A percentile compares a stretch with the other conserved stretches of the same genome.
Evolutionary conservation across 2,329 filamentous ascomycete species (phyloP).

Genomic region (Pezicula neosporulosa): DNA sequence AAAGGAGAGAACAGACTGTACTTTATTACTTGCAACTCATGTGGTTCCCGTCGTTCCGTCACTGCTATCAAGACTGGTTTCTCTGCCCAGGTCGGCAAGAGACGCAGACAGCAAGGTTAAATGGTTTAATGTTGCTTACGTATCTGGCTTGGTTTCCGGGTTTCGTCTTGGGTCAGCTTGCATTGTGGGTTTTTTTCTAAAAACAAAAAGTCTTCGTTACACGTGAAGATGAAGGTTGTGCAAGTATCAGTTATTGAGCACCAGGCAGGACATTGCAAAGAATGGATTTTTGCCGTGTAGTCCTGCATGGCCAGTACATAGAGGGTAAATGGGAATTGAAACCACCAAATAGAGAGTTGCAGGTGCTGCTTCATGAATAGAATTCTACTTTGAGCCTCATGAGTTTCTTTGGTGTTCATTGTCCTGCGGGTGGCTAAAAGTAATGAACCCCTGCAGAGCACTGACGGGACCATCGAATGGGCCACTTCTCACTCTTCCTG

Average conservation of each 20-base stretch:
- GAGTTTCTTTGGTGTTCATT: conserved; percentile 3
- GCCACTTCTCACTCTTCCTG: not conserved
- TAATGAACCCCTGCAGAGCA: not conserved
- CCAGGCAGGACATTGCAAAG: not conserved
- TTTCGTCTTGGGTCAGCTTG: conserved; percentile 1
- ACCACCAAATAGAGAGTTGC: too few relatives aligned
- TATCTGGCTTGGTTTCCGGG: conserved; percentile 2
- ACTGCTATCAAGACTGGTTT: conserved; percentile 99
- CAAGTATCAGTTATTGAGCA: too few relatives aligned
- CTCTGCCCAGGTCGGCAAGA: conserved; percentile 98
- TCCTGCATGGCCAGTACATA: too few relatives aligned
- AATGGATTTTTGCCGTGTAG: conserved; percentile 1
- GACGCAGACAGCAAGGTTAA: conserved; percentile 90
- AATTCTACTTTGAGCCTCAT: conserved; percentile 1
- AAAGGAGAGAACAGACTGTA: conserved; percentile 99
- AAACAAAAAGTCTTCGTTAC: too few relatives aligned
- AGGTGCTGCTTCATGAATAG: too few relatives aligned
- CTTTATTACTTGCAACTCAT: conserved; percentile 96
- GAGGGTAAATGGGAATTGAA: too few relatives aligned
- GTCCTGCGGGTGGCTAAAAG: not conserved
- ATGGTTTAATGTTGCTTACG: conserved; percentile 10
- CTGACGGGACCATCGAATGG: not conserved
- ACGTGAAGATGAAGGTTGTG: too few relatives aligned
- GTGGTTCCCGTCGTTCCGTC: conserved; percentile 79
- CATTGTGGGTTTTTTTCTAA: not conserved